phyloP scores from a whole-genome alignment of 2,329 filamentous ascomycete species.

The Pseudogymnoascus sp. region DNA sequence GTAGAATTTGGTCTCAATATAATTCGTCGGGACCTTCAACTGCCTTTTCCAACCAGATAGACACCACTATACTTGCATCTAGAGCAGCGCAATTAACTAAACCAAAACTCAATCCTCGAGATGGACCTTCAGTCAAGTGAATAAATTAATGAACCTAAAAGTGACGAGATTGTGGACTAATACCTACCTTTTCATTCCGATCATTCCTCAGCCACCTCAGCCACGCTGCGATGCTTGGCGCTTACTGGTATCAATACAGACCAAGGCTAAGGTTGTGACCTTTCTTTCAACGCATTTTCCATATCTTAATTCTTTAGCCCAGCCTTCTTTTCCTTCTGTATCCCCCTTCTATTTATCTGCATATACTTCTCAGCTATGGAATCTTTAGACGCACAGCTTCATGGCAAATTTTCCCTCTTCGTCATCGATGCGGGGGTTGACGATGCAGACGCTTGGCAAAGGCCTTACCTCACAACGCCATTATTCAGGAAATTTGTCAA shows the following conservation, averaged over 20 bases:
- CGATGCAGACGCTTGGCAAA: slow-evolving; percentile 2
- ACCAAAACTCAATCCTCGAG: neutral
- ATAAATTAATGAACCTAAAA: neutral
- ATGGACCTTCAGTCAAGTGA: neutral
- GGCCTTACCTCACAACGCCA: slow-evolving; percentile 1
- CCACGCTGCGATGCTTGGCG: neutral
- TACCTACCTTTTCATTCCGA: neutral
- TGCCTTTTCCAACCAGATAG: neutral
- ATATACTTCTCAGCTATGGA: neutral
- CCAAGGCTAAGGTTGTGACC: neutral
- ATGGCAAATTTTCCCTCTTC: slow-evolving; percentile 1
- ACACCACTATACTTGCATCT: neutral
- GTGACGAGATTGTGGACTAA: neutral
- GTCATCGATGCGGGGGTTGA: slow-evolving; percentile 4
- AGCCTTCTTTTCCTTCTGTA: neutral
- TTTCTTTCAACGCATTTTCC: neutral
- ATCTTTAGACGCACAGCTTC: neutral
- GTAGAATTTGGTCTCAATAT: neutral
- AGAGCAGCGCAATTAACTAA: neutral
- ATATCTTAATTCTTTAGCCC: neutral
- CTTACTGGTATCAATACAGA: neutral
- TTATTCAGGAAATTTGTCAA: slow-evolving; percentile 1
- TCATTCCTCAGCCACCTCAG: neutral
- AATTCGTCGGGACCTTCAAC: neutral
- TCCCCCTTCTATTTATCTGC: neutral